Percentiles rank a stretch among this genome's conserved stretches.
Evolutionary conservation across 1,139 yeast genomes (phyloP).

Genomic region (Hyphopichia burtonii): DNA sequence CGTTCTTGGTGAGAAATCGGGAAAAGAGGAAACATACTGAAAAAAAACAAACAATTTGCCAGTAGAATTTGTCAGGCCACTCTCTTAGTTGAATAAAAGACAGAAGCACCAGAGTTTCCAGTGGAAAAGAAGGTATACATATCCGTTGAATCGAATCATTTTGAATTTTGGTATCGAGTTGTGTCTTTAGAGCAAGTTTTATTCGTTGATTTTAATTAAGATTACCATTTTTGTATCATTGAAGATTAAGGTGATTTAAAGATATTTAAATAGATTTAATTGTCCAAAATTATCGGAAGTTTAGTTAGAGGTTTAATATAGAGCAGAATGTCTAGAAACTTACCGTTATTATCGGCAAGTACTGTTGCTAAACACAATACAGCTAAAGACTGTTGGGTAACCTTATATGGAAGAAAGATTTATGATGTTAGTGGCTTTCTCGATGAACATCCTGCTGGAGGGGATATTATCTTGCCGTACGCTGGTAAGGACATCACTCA

Average conservation of each 20-base stretch:
- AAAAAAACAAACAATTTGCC: background rate
- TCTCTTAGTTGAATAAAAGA: too few species aligned
- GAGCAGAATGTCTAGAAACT: slow-evolving; percentile 21
- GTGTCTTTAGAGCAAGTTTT: background rate
- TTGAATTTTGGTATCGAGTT: background rate
- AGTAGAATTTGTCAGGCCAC: background rate
- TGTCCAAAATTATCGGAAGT: too few species aligned
- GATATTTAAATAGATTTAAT: too few species aligned
- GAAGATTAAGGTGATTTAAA: too few species aligned
- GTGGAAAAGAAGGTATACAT: too few species aligned
- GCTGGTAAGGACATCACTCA: slow-evolving; percentile 85
- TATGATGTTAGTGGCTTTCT: slow-evolving; percentile 79
- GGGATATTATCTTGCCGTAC: slow-evolving; percentile 66
- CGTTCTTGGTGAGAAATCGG: background rate
- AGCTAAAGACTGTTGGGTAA: slow-evolving; percentile 69
- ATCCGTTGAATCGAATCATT: background rate
- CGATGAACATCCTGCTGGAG: slow-evolving; percentile 88
- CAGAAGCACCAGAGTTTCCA: too few species aligned
- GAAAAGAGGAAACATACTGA: background rate
- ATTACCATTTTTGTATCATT: background rate
- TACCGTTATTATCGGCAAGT: slow-evolving; percentile 35
- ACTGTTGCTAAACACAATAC: slow-evolving; percentile 52
- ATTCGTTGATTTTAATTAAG: background rate
- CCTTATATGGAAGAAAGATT: slow-evolving; percentile 69
- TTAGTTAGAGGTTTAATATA: too few species aligned